phyloP scores from a whole-genome alignment of 1,284 basidiomycete species.

The Gymnopus androsaceus region DNA sequence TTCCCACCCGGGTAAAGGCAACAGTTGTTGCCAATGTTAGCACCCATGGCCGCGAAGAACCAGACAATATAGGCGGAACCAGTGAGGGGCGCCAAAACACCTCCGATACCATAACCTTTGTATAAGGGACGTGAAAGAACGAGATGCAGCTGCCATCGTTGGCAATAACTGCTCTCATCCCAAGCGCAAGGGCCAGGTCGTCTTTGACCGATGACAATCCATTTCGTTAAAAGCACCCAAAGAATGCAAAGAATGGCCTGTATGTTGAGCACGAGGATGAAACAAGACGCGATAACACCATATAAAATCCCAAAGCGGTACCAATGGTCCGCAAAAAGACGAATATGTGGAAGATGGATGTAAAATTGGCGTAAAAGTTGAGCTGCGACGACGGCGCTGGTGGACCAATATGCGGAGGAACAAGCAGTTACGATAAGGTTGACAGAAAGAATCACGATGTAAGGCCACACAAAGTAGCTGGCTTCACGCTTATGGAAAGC shows the following conservation, averaged over 20 bases:
- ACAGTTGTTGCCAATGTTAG: conserved; percentile 44
- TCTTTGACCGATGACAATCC: conserved; percentile 41
- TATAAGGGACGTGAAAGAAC: conserved; percentile 36
- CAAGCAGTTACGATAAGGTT: conserved; percentile 34
- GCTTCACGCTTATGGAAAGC: conserved; percentile 48
- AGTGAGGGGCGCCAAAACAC: conserved; percentile 38
- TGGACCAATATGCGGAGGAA: conserved; percentile 45
- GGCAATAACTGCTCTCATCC: conserved; percentile 48
- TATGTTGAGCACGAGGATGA: conserved; percentile 36
- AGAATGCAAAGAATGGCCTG: conserved; percentile 37
- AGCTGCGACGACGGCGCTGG: conserved; percentile 39
- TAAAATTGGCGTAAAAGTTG: conserved; percentile 37
- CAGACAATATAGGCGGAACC: conserved; percentile 45
- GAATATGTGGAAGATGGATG: conserved; percentile 29
- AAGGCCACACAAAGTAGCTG: conserved; percentile 45
- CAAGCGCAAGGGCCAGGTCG: conserved; percentile 40
- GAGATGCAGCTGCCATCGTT: conserved; percentile 48
- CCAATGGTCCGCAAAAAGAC: conserved; percentile 36
- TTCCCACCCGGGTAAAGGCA: conserved; percentile 41
- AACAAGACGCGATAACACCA: conserved; percentile 37
- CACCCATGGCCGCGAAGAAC: conserved; percentile 43
- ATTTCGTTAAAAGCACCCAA: conserved; percentile 43
- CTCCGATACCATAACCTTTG: conserved; percentile 41
- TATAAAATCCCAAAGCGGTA: conserved; percentile 39
- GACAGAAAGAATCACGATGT: conserved; percentile 37